Evolutionary conservation across 208 protist species (phyloP), one percentile per base, ranked within the genome.

Genomic region (Wallacemonas rigidus): DNA sequence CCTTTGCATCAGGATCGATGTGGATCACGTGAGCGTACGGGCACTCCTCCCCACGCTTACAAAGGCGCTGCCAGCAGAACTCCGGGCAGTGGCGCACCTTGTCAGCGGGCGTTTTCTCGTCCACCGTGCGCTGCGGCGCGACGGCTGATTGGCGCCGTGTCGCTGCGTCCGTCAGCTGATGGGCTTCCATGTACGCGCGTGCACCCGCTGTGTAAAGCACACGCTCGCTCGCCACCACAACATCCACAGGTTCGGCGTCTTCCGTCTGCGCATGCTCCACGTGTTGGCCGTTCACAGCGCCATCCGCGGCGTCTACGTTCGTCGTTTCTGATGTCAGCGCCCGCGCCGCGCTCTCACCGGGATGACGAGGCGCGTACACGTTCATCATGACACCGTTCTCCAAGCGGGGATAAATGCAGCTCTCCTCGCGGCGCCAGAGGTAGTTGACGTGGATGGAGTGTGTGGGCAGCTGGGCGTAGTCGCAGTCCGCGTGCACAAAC

Each of bases 371-470:
- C 9, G 58, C 43, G 35, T 65, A 44, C 5, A 53, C 14, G 50
- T 11, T 15, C 43, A 65, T 17, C 69, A 36, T 56, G 63, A 12
- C 14, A 71, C 75, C 39, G 79, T 63, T 1, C 78, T 80, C 60
- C 43, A 93, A 81, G n/a, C 87, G 85, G 4, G 76, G 64, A 73
- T 95, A 95, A 39, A 79, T 90, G 86, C 87, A 92, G 36, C 76
- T 38, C 14, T 70, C 77, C 69, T 86, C 85, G 61, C 80, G 61
- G n/a, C 79, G 81, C 83, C 85, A 95, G 40, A 90, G 79, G 77
- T 95, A 95, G 76, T 95, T 90, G 53, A 92, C 87, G 77, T 95
- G 90, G 68, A 95, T 88, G 17, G 90, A 81, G 75, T 79, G 80
- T 14, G 81, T 76, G 44, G 80, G 77, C 53, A 94, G 76, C 54